Base-by-base conservation (phyloP, 495 filamentous ascomycete genomes). In the Cercophora scortea region DNA sequence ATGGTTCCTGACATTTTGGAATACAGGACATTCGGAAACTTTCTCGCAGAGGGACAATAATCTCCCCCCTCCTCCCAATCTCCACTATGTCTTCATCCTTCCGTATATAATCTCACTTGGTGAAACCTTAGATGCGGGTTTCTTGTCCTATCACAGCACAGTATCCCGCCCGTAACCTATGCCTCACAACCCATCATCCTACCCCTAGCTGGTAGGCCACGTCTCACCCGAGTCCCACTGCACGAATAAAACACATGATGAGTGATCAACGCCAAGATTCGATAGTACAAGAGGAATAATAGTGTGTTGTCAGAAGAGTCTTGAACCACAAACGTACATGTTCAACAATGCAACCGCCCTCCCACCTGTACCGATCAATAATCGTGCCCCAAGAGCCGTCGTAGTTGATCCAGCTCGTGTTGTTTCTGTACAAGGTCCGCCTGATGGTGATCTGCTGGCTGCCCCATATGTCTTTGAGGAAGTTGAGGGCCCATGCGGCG, bases 301-400 rank as follows among this genome's bases (percentile, higher is more conserved):
- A n/a, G n/a, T 12, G 12, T 12, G 38, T 7, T n/a, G n/a, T n/a
- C n/a, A n/a, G n/a, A 41, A 41, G 38, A 12, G 11, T 41, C 12
- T 12, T 12, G 15, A 41, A 41, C 38, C 11, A 41, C 12, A 7
- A 16, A 42, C 48, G 18, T 33, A 25, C 19, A 16, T 50, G 50
- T 17, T 52, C 40, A 16, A 41, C 50, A 41, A 52, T 52, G 34
- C 50, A 52, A 10, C 50, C 50, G n/a, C 50, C 50, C 36, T 46
- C 43, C 50, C 42, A 52, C n/a, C 50, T 42, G 18, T 52, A 52
- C 3, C 50, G 42, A 19, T 52, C 50, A 40, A 52, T 52, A 16
- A 52, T 52, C 42, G 45, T 52, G 16, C 50, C 50, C 6, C 9
- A 18, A 35, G 42, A 35, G 35, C 50, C 50, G 11, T 43, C 50